Evolutionary conservation across 768 basidiomycete species (phyloP).

Genomic region (Albatrellus ellisii): DNA sequence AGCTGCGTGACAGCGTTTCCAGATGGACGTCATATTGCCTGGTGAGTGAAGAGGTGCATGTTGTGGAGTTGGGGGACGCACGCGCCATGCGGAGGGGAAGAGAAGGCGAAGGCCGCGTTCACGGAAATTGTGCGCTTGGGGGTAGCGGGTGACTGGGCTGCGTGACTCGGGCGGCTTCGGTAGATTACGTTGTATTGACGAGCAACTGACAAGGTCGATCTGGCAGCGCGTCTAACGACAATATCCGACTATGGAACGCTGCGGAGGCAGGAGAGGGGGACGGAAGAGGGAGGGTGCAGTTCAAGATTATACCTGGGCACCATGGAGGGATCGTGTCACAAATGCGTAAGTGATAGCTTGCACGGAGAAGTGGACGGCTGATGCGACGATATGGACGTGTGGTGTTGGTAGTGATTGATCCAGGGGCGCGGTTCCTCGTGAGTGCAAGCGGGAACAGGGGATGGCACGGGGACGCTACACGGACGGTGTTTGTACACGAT

Average conservation of each 20-base stretch:
- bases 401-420: conserved; percentile 59
- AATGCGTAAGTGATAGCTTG: conserved; percentile 52
- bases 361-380: too few relatives aligned
- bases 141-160: neutral
- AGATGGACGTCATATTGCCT: conserved; percentile 82
- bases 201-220: neutral
- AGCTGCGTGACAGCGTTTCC: conserved; percentile 88
- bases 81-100: neutral
- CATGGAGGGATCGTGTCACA: conserved; percentile 90
- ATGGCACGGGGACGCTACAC: conserved; percentile 86
- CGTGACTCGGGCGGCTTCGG: neutral
- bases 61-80: neutral
- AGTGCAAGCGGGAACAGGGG: conserved; percentile 91
- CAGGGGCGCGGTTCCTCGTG: conserved; percentile 71
- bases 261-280: conserved; percentile 64
- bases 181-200: neutral
- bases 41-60: conserved; percentile 34
- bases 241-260: conserved; percentile 88
- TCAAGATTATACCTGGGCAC: conserved; percentile 93
- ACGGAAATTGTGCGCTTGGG: neutral
- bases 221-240: conserved; percentile 78
- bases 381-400: neutral
- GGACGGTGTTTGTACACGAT: conserved; percentile 85
- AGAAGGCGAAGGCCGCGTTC: neutral
- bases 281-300: conserved; percentile 56